These are phyloP conservation scores for Fusarium torulosum DNA, from an alignment of 2,329 filamentous ascomycete genomes.

Conservation along the genomic window DNA sequence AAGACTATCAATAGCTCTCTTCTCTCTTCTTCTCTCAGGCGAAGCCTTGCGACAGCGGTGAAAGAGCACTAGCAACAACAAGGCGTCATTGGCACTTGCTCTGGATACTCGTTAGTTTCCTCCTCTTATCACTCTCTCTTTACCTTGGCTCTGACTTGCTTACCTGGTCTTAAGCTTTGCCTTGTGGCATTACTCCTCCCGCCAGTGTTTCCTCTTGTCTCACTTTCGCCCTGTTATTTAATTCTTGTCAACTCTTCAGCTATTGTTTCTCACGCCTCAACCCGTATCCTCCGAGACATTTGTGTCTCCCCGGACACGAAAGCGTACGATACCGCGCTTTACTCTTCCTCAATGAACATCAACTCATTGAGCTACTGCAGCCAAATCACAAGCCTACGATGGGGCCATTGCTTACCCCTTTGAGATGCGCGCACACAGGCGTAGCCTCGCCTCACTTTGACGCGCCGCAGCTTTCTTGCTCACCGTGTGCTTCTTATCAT, in stretches of 20 bases:
- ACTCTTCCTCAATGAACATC: not conserved
- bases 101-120: not conserved
- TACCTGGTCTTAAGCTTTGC: not conserved
- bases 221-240: not conserved
- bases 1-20: not conserved
- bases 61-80: constrained; percentile 1
- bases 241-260: not conserved
- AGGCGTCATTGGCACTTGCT: not conserved
- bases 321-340: not conserved
- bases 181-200: not conserved
- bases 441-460: constrained; percentile 1
- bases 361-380: constrained; percentile 16
- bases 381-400: not conserved
- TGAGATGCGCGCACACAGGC: constrained; percentile 1
- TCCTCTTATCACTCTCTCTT: not conserved
- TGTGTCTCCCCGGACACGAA: not conserved
- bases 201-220: constrained; percentile 17
- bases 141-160: not conserved
- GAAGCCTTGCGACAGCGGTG: constrained; percentile 11
- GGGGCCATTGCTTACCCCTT: constrained; percentile 5
- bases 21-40: not conserved
- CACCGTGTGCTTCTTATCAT: not conserved
- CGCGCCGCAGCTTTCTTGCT: not conserved
- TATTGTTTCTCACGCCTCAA: not conserved
- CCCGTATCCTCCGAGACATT: constrained; percentile 7